Conservation (phyloP, 306 rosid genomes). For the Vicia sativa region DNA sequence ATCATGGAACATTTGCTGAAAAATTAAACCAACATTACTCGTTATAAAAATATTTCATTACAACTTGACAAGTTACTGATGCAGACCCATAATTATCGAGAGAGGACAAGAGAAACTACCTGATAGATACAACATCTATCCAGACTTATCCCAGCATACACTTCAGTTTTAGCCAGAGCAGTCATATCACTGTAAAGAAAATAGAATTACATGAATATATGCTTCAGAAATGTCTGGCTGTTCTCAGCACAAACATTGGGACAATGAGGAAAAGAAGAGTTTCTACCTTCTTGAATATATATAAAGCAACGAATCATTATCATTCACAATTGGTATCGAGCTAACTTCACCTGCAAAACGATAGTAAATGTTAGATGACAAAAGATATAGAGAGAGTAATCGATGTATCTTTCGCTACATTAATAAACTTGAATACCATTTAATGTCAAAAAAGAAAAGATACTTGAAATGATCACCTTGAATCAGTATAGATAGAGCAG, state of each 20-base stretch:
- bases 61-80: conserved; percentile 23
- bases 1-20: conserved; percentile 5
- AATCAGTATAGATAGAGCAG: conserved; percentile 54
- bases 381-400: conserved; percentile 20
- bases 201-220: conserved; percentile 19
- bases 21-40: neutral
- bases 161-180: conserved; percentile 60
- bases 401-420: conserved; percentile 5
- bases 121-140: conserved; percentile 54
- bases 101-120: conserved; percentile 48
- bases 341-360: conserved; percentile 64
- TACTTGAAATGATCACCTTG: conserved; percentile 62
- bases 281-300: conserved; percentile 64
- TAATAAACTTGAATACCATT: neutral
- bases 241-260: neutral
- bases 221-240: neutral
- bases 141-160: conserved; percentile 54
- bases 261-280: neutral
- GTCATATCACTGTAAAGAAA: conserved; percentile 62
- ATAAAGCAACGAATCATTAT: conserved; percentile 51
- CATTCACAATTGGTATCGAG: conserved; percentile 71
- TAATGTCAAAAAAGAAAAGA: too few relatives aligned
- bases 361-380: conserved; percentile 29
- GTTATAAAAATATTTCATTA: neutral
- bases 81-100: neutral